Base-by-base conservation (phyloP, 164 flowering plant genomes). In the Aristolochia contorta region DNA sequence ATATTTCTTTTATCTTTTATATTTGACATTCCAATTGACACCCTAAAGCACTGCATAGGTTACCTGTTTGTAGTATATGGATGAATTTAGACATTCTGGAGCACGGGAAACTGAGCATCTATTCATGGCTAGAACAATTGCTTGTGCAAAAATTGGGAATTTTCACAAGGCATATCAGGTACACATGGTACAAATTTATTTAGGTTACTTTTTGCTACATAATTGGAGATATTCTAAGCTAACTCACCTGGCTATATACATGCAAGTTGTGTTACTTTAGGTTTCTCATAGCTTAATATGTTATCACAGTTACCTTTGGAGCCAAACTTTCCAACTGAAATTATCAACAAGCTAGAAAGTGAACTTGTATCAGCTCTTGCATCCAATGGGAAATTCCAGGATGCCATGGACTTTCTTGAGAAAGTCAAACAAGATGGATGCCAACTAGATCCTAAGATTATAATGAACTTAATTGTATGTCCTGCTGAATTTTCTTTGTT, bases 91-190 rank as follows among this genome's bases (percentile, higher is more conserved):
- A 62, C 8, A 13, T 43, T 46, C 72, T 21, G 75, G 81, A 48
- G 52, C 83, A 59, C 73, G 65, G 43, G 65, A 59, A 22, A 80
- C 91, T 43, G 87, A 78, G 74, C 80, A 77, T 19, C 57, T 89
- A 55, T 84, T 54, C 62, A 89, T 86, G 93, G 75, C 95, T 43
- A 81, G 84, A 47, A 74, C 89, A 65, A 82, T 85, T 74, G 94
- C 87, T 56, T 87, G 89, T 79, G 82, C 82, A 51, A 49, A 79
- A 60, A 80, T 77, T 76, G 92, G 95, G 57, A 79, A 75, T 50
- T 79, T 85, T 71, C 87, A 89, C 60, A 81, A 87, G 71, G 96
- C 98, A 70, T 87, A 84, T 74, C 77, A 85, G 98, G 98, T 91
- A 72, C n/a, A 7, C 30, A 4, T 53, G 2, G 23, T 22, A 49